Evolutionary conservation across 2,329 filamentous ascomycete species (phyloP).

Genomic region (Colletotrichum agaves): DNA sequence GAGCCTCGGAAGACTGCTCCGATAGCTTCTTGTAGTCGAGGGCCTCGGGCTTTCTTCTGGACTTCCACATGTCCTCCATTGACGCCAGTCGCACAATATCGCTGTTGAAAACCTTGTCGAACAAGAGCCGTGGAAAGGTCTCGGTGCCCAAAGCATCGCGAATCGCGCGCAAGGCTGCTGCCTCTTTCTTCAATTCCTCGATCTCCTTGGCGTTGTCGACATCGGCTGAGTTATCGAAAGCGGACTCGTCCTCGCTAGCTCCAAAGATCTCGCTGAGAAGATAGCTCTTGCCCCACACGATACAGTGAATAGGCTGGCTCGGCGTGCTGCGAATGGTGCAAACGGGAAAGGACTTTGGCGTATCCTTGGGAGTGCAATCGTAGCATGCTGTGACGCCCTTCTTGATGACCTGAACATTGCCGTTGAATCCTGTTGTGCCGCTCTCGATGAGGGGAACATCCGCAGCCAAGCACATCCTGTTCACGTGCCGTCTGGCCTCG

Average conservation of each 20-base stretch:
- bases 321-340: slow-evolving; percentile 98
- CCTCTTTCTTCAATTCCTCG: slow-evolving; percentile 84
- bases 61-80: slow-evolving; percentile 98
- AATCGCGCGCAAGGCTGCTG: slow-evolving; percentile 84
- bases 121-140: slow-evolving; percentile 82
- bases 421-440: slow-evolving; percentile 97
- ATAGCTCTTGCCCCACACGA: slow-evolving; percentile 98
- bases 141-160: slow-evolving; percentile 81
- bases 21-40: slow-evolving; percentile 75
- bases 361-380: slow-evolving; percentile 90
- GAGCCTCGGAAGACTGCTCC: slow-evolving; percentile 58
- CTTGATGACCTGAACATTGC: slow-evolving; percentile 96
- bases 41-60: slow-evolving; percentile 76
- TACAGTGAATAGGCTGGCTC: slow-evolving; percentile 96
- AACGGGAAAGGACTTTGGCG: slow-evolving; percentile 92
- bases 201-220: slow-evolving; percentile 89
- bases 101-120: slow-evolving; percentile 90
- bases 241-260: slow-evolving; percentile 84
- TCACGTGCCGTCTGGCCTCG: slow-evolving; percentile 92
- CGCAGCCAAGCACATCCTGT: slow-evolving; percentile 95
- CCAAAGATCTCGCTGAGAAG: slow-evolving; percentile 95
- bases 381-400: slow-evolving; percentile 95
- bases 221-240: slow-evolving; percentile 83
- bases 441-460: slow-evolving; percentile 93
- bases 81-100: slow-evolving; percentile 85